Evolutionary conservation across 1,139 yeast species (phyloP).

Genomic region (Scheffersomyces lignicola): DNA sequence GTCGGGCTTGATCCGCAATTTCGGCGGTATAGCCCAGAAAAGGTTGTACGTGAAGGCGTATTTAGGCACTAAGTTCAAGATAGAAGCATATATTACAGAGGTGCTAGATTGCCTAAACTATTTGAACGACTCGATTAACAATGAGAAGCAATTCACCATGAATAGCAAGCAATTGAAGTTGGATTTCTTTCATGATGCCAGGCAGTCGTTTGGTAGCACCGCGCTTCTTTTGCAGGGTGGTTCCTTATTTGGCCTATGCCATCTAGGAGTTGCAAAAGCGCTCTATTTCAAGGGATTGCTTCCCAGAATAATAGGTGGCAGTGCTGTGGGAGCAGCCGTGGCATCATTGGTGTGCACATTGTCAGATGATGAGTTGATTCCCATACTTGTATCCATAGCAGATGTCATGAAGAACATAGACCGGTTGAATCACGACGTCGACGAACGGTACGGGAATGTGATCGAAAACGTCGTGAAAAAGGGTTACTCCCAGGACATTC

Average conservation of each 20-base stretch:
- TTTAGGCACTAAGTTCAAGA: conserved; percentile 82
- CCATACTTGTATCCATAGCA: conserved; percentile 45
- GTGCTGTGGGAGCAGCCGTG: conserved; percentile 91
- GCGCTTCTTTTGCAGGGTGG: conserved; percentile 94
- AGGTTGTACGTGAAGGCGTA: conserved; percentile 78
- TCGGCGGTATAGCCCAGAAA: conserved; percentile 87
- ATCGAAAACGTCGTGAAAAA: conserved; percentile 66
- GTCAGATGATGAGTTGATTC: conserved; percentile 55
- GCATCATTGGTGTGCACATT: conserved; percentile 82
- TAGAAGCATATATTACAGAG: conserved; percentile 83
- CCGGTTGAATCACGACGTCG: conserved; percentile 54
- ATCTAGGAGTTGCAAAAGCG: conserved; percentile 87
- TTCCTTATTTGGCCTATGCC: conserved; percentile 88
- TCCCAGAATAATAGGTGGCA: conserved; percentile 88
- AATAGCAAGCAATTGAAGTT: conserved; percentile 62
- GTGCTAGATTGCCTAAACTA: conserved; percentile 69
- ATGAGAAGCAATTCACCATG: conserved; percentile 37
- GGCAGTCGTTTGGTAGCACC: conserved; percentile 87
- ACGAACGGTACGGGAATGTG: conserved; percentile 63
- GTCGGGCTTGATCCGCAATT: conserved; percentile 82
- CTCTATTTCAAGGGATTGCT: conserved; percentile 69
- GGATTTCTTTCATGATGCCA: conserved; percentile 86
- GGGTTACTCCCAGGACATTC: conserved; percentile 84
- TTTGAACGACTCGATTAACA: conserved; percentile 41
- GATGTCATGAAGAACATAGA: conserved; percentile 54